Conservation (phyloP, 306 rosid species). For the Trifolium pratense region DNA sequence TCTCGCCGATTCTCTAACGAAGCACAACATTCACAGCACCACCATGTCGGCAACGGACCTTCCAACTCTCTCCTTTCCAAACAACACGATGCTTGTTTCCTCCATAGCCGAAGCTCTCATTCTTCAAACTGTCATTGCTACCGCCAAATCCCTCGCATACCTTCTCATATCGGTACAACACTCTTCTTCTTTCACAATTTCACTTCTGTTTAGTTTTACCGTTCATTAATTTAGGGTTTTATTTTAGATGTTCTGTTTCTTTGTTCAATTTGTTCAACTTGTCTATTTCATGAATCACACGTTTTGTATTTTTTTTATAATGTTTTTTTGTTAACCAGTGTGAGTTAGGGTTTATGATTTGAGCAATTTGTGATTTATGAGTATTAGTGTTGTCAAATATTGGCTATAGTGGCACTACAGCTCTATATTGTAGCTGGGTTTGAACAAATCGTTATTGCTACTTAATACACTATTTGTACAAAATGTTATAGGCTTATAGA, state of each 20-base stretch:
- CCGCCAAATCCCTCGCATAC: constrained; percentile 58
- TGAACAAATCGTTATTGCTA: neutral
- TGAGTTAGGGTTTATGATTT: neutral
- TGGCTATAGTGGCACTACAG: neutral
- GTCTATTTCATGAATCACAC: neutral
- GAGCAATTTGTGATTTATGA: neutral
- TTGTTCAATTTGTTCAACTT: neutral
- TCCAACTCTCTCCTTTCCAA: constrained; percentile 38
- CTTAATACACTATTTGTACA: neutral
- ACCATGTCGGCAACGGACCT: constrained; percentile 54
- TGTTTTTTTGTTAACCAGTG: neutral
- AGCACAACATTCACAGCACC: constrained; percentile 16
- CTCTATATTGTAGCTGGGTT: neutral
- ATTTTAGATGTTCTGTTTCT: neutral
- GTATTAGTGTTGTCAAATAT: neutral
- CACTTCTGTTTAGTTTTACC: no score
- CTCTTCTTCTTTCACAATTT: neutral
- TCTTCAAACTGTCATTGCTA: constrained; percentile 50
- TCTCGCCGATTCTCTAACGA: neutral
- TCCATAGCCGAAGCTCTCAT: constrained; percentile 54
- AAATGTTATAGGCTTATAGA: neutral
- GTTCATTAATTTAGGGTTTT: constrained; percentile 17
- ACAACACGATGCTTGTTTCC: constrained; percentile 35
- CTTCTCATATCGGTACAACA: constrained; percentile 57
- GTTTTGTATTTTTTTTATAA: neutral